Evolutionary conservation across 805 yeast genomes (phyloP).

Genomic region (Jamesozyma lodderae): DNA sequence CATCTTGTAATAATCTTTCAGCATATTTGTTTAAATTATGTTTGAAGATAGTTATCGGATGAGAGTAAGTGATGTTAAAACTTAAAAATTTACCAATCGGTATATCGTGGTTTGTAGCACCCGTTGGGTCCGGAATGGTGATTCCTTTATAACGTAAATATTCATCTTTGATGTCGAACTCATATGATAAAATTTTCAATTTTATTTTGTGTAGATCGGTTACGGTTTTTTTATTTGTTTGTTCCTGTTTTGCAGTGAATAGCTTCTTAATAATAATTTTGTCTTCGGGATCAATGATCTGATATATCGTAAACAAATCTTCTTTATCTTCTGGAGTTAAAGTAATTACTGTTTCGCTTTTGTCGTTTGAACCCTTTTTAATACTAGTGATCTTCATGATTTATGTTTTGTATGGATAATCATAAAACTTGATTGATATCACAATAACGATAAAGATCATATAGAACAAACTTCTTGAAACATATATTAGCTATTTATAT

Average conservation of each 20-base stretch:
- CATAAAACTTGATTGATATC: too few relatives aligned
- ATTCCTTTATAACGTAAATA: conserved; percentile 73
- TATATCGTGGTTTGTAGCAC: conserved; percentile 56
- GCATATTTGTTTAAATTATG: conserved; percentile 72
- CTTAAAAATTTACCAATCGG: conserved; percentile 84
- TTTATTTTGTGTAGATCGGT: conserved; percentile 52
- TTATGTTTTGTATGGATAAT: background rate
- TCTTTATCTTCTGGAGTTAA: conserved; percentile 80
- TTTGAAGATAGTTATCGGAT: conserved; percentile 59
- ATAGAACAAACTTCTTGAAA: too few relatives aligned
- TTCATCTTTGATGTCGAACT: conserved; percentile 70
- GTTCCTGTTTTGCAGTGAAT: conserved; percentile 55
- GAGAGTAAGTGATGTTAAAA: conserved; percentile 63
- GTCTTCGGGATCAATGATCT: conserved; percentile 68
- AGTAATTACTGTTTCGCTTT: conserved; percentile 32
- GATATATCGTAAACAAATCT: conserved; percentile 83
- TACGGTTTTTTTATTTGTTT: conserved; percentile 46
- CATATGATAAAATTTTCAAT: conserved; percentile 55
- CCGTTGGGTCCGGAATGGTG: conserved; percentile 35
- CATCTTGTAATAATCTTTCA: conserved; percentile 51
- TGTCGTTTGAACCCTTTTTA: conserved; percentile 8
- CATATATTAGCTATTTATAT: too few relatives aligned
- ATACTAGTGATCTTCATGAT: conserved; percentile 17
- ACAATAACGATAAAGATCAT: too few relatives aligned
- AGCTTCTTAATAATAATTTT: conserved; percentile 58